Percentiles rank a stretch among this genome's conserved stretches.
Conservation (phyloP, 2,329 filamentous ascomycete species). For the Ascocoryne sarcoides region DNA sequence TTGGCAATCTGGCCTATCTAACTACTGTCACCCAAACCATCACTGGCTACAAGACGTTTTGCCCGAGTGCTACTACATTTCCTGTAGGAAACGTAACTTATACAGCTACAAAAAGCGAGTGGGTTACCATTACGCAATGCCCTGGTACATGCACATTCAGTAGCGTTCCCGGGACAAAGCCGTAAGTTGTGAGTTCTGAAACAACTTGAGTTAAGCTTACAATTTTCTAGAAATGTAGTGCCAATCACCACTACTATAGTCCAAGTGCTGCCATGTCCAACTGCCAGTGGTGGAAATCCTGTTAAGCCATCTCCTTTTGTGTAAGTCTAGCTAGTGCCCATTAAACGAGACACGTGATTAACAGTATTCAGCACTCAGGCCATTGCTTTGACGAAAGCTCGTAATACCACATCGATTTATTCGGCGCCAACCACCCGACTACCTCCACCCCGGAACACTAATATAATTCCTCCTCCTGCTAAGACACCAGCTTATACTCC, state of each 20-base stretch:
- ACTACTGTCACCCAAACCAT: not conserved
- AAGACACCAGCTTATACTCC: too few species aligned
- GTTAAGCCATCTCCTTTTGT: not conserved
- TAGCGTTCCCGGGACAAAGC: not conserved
- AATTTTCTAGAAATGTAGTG: not conserved
- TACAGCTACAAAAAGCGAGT: not conserved
- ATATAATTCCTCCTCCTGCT: too few species aligned
- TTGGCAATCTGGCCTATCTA: too few species aligned
- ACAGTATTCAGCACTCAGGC: too few species aligned
- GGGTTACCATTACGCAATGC: not conserved
- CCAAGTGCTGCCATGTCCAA: not conserved
- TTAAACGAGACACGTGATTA: not conserved
- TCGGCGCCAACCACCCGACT: too few species aligned
- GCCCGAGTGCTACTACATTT: not conserved
- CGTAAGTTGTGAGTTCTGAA: not conserved
- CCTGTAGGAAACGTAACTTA: not conserved
- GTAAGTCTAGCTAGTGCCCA: not conserved
- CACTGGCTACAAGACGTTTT: not conserved
- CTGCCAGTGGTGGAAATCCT: not conserved
- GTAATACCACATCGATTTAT: too few species aligned
- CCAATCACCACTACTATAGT: not conserved
- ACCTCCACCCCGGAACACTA: too few species aligned
- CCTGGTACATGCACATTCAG: not conserved
- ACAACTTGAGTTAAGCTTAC: too few species aligned
- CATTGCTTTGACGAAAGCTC: too few species aligned